Conservation (phyloP, 2,329 filamentous ascomycete species). For the Berkeleyomyces basicola region DNA sequence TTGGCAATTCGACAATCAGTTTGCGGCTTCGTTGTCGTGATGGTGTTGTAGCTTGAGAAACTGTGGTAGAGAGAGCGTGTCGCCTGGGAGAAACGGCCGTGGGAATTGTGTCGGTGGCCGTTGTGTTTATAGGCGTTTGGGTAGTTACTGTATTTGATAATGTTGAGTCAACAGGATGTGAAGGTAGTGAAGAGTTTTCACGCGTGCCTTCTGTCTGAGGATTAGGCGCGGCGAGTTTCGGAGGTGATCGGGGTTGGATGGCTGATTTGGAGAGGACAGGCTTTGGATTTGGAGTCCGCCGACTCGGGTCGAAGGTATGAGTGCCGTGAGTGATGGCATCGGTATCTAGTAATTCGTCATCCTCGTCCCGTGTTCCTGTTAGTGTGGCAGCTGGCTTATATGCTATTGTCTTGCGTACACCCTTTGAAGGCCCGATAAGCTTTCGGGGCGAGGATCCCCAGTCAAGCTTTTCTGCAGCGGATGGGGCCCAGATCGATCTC, state of each 20-base stretch:
- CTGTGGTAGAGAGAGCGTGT: background rate
- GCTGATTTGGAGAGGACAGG: background rate
- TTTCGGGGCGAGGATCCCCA: slow-evolving; percentile 11
- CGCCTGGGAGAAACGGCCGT: background rate
- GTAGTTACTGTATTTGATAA: too few relatives aligned
- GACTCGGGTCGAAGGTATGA: background rate
- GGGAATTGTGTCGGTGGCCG: background rate
- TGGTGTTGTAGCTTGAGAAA: background rate
- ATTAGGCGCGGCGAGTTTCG: background rate
- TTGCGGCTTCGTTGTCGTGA: background rate
- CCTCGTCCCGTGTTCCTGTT: background rate
- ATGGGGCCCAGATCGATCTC: slow-evolving; percentile 22
- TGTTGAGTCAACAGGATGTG: background rate
- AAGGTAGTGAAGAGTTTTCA: background rate
- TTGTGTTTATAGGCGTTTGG: too few relatives aligned
- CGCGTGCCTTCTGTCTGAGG: background rate
- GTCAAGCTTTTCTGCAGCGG: slow-evolving; percentile 16
- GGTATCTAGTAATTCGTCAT: background rate
- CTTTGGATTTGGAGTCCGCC: background rate
- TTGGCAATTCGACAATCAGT: background rate
- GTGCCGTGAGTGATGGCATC: background rate
- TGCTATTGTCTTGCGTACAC: background rate
- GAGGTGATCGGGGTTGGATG: background rate
- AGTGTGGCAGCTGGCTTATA: background rate
- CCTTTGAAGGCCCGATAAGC: background rate